Conservation (phyloP, 2,329 filamentous ascomycete species). For the Tolypocladium tropicale region DNA sequence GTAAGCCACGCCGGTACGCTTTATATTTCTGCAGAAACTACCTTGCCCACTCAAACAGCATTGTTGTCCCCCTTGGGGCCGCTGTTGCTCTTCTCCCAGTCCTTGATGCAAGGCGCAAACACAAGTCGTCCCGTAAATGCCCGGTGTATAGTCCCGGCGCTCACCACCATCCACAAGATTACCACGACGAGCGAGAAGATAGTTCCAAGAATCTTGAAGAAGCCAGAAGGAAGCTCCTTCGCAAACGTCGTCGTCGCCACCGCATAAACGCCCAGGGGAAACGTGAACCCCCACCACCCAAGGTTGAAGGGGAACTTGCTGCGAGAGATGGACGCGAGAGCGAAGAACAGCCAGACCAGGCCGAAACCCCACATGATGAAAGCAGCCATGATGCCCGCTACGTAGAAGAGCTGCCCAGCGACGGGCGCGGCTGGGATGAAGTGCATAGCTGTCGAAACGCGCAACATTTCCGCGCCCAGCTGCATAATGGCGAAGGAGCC, state of each 20-base stretch:
- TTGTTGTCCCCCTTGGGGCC: no score
- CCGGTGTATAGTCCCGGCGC: no score
- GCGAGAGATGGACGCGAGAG: conserved; percentile 27
- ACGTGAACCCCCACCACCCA: conserved; percentile 39
- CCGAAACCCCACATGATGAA: conserved; percentile 35
- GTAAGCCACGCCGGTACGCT: no score
- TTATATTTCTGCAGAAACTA: no score
- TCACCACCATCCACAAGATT: no score
- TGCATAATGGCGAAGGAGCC: conserved; percentile 50
- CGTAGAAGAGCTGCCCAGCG: conserved; percentile 42
- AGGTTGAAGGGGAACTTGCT: conserved; percentile 33
- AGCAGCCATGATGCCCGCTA: conserved; percentile 39
- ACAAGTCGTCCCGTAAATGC: no score
- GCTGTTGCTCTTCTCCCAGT: no score
- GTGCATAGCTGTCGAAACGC: conserved; percentile 34
- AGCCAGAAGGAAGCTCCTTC: conserved; percentile 28
- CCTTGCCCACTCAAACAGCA: no score
- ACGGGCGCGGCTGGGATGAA: conserved; percentile 15
- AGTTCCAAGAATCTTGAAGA: conserved; percentile 34
- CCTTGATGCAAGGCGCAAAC: no score
- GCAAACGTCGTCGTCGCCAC: conserved; percentile 30
- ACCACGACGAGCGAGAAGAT: no score
- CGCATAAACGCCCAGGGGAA: conserved; percentile 34
- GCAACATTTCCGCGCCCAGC: conserved; percentile 39
- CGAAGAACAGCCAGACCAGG: conserved; percentile 32